Evolutionary conservation across 2,329 filamentous ascomycete genomes (phyloP).

Genomic region (Cucurbitaria berberidis): DNA sequence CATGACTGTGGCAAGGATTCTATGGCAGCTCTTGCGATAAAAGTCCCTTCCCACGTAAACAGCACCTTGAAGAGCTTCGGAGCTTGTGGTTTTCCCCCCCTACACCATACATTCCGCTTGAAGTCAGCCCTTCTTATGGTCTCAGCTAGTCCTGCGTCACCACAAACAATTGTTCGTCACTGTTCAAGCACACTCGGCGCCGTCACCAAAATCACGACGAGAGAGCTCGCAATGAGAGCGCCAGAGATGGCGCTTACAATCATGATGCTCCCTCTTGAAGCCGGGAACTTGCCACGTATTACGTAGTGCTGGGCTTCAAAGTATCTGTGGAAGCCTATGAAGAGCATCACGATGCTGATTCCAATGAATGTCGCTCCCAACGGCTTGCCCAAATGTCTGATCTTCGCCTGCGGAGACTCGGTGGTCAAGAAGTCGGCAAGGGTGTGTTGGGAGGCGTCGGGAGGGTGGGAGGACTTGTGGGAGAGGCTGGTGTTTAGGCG

Average conservation of each 20-base stretch:
- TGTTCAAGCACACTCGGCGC: conserved; percentile 56
- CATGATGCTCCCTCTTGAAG: conserved; percentile 75
- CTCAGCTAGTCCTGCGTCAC: background rate
- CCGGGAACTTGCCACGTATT: conserved; percentile 79
- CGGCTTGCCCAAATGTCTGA: conserved; percentile 44
- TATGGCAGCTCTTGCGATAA: background rate
- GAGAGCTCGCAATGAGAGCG: conserved; percentile 63
- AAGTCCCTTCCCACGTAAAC: background rate
- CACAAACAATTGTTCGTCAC: too few relatives aligned
- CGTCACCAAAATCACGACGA: conserved; percentile 65
- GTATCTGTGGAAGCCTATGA: conserved; percentile 79
- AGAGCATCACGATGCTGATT: conserved; percentile 75
- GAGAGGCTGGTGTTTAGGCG: conserved; percentile 73
- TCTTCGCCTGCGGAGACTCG: conserved; percentile 15
- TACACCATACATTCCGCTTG: background rate
- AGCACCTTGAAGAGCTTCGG: background rate
- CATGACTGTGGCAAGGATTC: background rate
- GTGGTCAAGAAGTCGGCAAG: conserved; percentile 6
- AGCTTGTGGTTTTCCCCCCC: background rate
- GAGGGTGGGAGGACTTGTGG: background rate
- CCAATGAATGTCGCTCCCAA: conserved; percentile 75
- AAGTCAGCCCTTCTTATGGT: background rate
- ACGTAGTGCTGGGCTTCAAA: conserved; percentile 81
- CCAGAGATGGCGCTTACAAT: conserved; percentile 70
- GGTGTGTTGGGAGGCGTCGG: conserved; percentile 17